Evolutionary conservation across 2,329 filamentous ascomycete species (phyloP).

Genomic region (Botryosphaeria dothidea): DNA sequence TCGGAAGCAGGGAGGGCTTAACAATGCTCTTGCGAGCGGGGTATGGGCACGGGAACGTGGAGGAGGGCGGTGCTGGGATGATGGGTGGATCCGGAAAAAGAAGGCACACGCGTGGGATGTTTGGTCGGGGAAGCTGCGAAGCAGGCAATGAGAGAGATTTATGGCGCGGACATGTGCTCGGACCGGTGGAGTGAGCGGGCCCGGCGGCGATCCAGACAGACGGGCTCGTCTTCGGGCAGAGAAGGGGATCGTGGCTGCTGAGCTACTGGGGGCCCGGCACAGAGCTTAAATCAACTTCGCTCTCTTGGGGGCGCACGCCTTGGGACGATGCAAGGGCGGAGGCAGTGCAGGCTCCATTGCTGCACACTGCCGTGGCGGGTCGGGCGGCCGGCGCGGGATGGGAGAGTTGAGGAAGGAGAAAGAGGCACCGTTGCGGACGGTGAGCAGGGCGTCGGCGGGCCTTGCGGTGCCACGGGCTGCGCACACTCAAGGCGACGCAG

Average conservation of each 20-base stretch:
- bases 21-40: not conserved
- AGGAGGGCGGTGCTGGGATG: not conserved
- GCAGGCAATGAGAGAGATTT: not conserved
- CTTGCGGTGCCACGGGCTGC: not conserved
- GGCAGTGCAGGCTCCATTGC: not conserved
- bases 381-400: not conserved
- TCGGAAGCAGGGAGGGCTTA: too few relatives aligned
- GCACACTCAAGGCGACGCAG: not conserved
- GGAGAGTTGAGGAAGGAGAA: not conserved
- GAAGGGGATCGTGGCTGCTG: not conserved
- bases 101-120: not conserved
- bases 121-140: not conserved
- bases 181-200: not conserved
- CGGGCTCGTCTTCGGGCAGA: not conserved
- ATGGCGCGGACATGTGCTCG: not conserved
- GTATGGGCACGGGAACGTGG: not conserved
- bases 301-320: not conserved
- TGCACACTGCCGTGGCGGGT: not conserved
- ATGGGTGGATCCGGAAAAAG: not conserved
- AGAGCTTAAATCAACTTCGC: conserved; percentile 14
- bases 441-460: not conserved
- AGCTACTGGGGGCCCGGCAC: not conserved
- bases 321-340: not conserved
- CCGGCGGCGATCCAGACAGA: not conserved
- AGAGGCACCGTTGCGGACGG: not conserved